Evolutionary conservation across 257 asterid species (phyloP).

Genomic region (Lycium ferocissimum): DNA sequence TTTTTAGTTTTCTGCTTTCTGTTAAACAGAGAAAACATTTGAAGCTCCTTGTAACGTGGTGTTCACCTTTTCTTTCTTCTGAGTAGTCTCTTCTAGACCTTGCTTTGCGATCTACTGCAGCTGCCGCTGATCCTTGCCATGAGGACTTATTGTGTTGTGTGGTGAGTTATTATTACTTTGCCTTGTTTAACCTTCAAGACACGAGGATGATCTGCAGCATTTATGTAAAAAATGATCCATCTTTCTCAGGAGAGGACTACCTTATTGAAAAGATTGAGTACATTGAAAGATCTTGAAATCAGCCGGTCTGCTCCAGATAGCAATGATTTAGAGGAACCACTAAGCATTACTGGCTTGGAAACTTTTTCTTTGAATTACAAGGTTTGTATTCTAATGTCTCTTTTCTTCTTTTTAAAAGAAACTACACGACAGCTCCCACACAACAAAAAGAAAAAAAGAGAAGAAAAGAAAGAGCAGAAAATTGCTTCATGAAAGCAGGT

Average conservation of each 20-base stretch:
- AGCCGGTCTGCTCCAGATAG: constrained; percentile 61
- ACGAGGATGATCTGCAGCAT: constrained; percentile 16
- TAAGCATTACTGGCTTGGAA: constrained; percentile 92
- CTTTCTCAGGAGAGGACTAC: constrained; percentile 78
- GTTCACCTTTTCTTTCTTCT: constrained; percentile 31
- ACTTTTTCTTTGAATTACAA: constrained; percentile 92
- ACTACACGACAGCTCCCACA: background rate
- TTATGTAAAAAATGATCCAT: constrained; percentile 18
- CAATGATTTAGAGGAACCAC: constrained; percentile 77
- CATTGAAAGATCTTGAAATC: constrained; percentile 81
- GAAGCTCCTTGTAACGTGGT: constrained; percentile 13
- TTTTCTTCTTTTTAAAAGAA: background rate
- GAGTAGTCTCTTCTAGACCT: constrained; percentile 94
- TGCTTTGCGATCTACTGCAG: constrained; percentile 94
- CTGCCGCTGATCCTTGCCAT: constrained; percentile 95
- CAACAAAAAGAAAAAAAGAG: background rate
- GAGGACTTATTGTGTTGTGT: constrained; percentile 94
- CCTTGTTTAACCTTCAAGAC: constrained; percentile 1
- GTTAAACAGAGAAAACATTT: background rate
- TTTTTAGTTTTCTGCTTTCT: constrained; percentile 24
- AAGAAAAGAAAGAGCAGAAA: background rate
- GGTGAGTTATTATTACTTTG: constrained; percentile 62
- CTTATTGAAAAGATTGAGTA: constrained; percentile 84
- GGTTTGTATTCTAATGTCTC: constrained; percentile 51
- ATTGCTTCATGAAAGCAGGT: constrained; percentile 9